A percentile compares a stretch with the other conserved stretches of the same genome.
Conservation (phyloP, 2,329 filamentous ascomycete species). For the Curvularia hawaiiensis region DNA sequence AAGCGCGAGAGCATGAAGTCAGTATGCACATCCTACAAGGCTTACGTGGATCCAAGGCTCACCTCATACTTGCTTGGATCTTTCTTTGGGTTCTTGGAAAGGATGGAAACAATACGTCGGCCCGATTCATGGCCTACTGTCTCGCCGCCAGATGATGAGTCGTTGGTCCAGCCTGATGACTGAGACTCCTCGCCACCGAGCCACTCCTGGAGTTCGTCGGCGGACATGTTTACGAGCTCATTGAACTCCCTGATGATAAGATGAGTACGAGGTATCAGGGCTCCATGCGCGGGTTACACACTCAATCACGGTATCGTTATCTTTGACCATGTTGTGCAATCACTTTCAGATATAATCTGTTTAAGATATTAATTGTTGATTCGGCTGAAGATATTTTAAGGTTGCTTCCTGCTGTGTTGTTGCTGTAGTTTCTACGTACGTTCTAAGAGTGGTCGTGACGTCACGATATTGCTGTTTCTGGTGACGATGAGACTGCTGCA, state of each 20-base stretch:
- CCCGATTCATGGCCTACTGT: constrained; percentile 68
- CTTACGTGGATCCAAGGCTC: background rate
- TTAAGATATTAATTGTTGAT: background rate
- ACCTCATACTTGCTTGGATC: constrained; percentile 58
- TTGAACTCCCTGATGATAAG: constrained; percentile 63
- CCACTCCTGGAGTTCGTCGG: constrained; percentile 66
- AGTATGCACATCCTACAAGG: background rate
- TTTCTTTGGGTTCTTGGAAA: constrained; percentile 66
- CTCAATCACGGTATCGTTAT: constrained; percentile 57
- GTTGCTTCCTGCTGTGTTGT: background rate
- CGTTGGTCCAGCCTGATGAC: constrained; percentile 64
- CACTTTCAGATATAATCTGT: background rate
- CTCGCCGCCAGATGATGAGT: constrained; percentile 58
- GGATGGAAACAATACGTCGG: constrained; percentile 66
- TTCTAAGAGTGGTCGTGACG: background rate
- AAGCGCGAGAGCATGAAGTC: background rate
- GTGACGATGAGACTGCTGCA: background rate
- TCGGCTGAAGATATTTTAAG: background rate
- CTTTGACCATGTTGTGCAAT: constrained; percentile 56
- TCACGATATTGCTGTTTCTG: background rate
- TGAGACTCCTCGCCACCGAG: constrained; percentile 63
- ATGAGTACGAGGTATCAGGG: constrained; percentile 1
- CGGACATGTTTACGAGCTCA: constrained; percentile 68
- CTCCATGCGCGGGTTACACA: constrained; percentile 26
- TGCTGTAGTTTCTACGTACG: background rate